Base-by-base conservation (phyloP, 208 protist species). In the Naegleria lovaniensis region DNA sequence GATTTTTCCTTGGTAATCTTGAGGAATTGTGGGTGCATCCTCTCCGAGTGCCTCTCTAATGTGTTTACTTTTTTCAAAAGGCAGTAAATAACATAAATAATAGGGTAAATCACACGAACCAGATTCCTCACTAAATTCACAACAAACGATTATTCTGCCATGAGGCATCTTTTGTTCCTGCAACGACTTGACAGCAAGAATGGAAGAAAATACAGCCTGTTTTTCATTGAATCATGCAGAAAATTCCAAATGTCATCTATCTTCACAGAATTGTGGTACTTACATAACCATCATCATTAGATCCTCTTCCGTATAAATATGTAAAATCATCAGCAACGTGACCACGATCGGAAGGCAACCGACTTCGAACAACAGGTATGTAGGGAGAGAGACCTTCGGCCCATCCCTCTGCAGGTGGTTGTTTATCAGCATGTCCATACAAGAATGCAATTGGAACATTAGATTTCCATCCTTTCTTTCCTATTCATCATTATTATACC, bases 351-450 rank as follows among this genome's bases (percentile, higher is more conserved):
- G 55, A 67, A 19, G 55, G 55, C 19, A 67, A 67, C 3, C 55
- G 55, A 29, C 19, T 95, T 48, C 94, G 93, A 36, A 97, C 90
- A 25, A 97, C 96, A 0, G 96, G 94, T 90, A 94, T 96, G 92
- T 96, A 95, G 0, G 96, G 96, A 90, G 95, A 94, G 13, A 97
- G 94, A 19, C 96, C 97, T 58, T 97, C 96, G 22, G 55, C 92
- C 98, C 98, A 99, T 39, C 83, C 84, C 36, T 92, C 94, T 55
- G 98, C 92, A 38, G 97, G 97, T 40, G 98, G 98, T 95, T 99
- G 97, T 94, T 99, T 98, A 92, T 99, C 98, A 95, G 98, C 96
- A 92, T 99, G 97, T 52, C 97, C 97, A 93, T 99, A 99, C 92
- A 98, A 95, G 25, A 99, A 93, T 55, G 98, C 55, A 29, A 29